phyloP scores from a whole-genome alignment of 768 basidiomycete species.

The Rhizopogon vinicolor region DNA sequence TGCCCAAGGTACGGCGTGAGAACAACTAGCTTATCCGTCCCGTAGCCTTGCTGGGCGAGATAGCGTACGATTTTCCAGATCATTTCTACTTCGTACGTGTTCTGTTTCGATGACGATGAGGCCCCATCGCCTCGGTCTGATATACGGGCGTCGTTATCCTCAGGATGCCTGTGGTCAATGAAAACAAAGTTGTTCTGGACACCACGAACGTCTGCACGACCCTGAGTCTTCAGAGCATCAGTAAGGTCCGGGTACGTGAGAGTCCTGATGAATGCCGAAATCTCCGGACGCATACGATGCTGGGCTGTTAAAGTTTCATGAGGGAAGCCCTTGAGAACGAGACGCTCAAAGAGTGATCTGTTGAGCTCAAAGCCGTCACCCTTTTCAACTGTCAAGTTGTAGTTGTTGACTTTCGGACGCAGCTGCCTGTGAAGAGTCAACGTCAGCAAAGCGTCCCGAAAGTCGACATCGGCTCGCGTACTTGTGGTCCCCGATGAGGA shows the following conservation, averaged over 20 bases:
- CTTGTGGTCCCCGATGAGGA: slow-evolving; percentile 75
- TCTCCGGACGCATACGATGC: slow-evolving; percentile 75
- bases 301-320: slow-evolving; percentile 52
- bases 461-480: slow-evolving; percentile 25
- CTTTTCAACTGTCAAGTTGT: slow-evolving; percentile 61
- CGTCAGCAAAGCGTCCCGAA: neutral
- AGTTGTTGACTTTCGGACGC: slow-evolving; percentile 69
- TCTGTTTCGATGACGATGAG: slow-evolving; percentile 55
- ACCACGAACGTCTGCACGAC: slow-evolving; percentile 50
- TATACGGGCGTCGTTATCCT: slow-evolving; percentile 41
- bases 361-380: slow-evolving; percentile 66
- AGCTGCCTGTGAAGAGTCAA: slow-evolving; percentile 44
- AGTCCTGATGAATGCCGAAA: slow-evolving; percentile 53
- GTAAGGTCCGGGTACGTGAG: slow-evolving; percentile 63
- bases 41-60: slow-evolving; percentile 64
- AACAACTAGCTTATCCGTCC: slow-evolving; percentile 54
- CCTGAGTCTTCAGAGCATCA: slow-evolving; percentile 47
- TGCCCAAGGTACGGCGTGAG: slow-evolving; percentile 72
- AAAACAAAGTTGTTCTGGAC: slow-evolving; percentile 56
- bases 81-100: slow-evolving; percentile 57
- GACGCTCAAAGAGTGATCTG: slow-evolving; percentile 62
- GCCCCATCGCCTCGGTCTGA: slow-evolving; percentile 43
- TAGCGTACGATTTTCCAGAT: slow-evolving; percentile 62
- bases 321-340: slow-evolving; percentile 58
- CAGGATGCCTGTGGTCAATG: slow-evolving; percentile 50